These are phyloP conservation scores for Holtermannia corniformis DNA, from an alignment of 768 basidiomycete genomes.

Conservation along the genomic window DNA sequence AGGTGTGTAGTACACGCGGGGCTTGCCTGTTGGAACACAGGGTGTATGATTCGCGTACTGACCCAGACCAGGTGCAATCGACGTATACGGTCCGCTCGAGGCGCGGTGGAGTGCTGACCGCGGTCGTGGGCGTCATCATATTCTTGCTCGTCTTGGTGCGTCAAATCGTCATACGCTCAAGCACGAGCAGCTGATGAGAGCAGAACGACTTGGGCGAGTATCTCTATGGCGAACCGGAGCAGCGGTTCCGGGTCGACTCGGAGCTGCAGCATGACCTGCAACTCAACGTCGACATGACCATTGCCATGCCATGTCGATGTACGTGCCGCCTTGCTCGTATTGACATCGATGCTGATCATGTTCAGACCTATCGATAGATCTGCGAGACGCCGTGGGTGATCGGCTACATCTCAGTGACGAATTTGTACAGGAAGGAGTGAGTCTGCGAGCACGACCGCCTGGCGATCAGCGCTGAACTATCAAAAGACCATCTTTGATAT, in stretches of 20 bases:
- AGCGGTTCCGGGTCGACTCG: constrained; percentile 75
- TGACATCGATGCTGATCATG: too few species aligned
- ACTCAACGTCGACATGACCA: constrained; percentile 84
- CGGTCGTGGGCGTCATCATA: constrained; percentile 30
- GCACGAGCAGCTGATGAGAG: background rate
- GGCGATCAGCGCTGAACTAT: too few species aligned
- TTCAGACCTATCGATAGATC: constrained; percentile 77
- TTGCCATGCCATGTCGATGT: constrained; percentile 91
- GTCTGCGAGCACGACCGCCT: constrained; percentile 12
- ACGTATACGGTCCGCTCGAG: constrained; percentile 32
- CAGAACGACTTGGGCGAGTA: constrained; percentile 79
- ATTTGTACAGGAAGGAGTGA: constrained; percentile 74
- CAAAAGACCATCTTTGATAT: constrained; percentile 62
- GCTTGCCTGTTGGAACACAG: background rate
- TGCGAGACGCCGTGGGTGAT: constrained; percentile 90
- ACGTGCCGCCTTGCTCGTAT: constrained; percentile 35
- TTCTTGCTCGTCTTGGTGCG: constrained; percentile 35
- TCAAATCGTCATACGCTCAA: background rate
- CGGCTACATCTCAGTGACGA: constrained; percentile 69
- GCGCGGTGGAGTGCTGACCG: constrained; percentile 34
- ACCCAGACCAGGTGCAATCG: constrained; percentile 26
- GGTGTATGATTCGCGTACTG: background rate
- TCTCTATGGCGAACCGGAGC: constrained; percentile 86
- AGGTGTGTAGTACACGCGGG: constrained; percentile 15
- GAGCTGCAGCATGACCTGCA: constrained; percentile 53